Conservation (phyloP, 202 grass and related monocot genomes). For the Setaria viridis region DNA sequence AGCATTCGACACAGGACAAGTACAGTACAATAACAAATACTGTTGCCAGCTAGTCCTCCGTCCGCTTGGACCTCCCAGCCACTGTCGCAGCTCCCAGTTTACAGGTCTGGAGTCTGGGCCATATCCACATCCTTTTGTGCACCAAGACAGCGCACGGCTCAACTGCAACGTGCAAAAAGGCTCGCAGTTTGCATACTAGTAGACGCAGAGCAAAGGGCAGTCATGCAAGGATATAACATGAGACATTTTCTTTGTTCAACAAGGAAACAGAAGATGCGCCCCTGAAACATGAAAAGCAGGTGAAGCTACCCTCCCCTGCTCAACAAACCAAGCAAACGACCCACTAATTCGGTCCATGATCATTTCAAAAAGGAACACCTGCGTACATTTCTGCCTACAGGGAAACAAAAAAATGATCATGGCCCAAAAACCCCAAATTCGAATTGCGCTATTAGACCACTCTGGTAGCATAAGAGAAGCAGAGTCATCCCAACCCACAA, state of each 20-base stretch:
- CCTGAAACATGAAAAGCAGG: slow-evolving; percentile 20
- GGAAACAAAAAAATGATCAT: slow-evolving; percentile 50
- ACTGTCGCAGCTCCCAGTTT: too few species aligned
- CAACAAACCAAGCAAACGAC: slow-evolving; percentile 30
- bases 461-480: slow-evolving; percentile 27
- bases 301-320: slow-evolving; percentile 20
- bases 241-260: slow-evolving; percentile 19
- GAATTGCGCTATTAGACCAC: slow-evolving; percentile 1
- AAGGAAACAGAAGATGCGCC: slow-evolving; percentile 15
- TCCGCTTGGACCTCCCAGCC: not conserved
- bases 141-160: not conserved
- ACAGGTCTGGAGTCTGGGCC: too few species aligned
- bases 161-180: not conserved
- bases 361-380: slow-evolving; percentile 42
- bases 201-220: not conserved
- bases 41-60: too few species aligned
- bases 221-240: not conserved
- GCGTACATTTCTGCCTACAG: slow-evolving; percentile 29
- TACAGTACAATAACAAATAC: not conserved
- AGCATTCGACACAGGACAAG: too few species aligned
- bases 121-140: not conserved
- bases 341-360: slow-evolving; percentile 32
- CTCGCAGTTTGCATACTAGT: not conserved
- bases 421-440: slow-evolving; percentile 20
- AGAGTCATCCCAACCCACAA: slow-evolving; percentile 35